Conservation (phyloP, 2,329 filamentous ascomycete species). For the Tolypocladium tundrense region DNA sequence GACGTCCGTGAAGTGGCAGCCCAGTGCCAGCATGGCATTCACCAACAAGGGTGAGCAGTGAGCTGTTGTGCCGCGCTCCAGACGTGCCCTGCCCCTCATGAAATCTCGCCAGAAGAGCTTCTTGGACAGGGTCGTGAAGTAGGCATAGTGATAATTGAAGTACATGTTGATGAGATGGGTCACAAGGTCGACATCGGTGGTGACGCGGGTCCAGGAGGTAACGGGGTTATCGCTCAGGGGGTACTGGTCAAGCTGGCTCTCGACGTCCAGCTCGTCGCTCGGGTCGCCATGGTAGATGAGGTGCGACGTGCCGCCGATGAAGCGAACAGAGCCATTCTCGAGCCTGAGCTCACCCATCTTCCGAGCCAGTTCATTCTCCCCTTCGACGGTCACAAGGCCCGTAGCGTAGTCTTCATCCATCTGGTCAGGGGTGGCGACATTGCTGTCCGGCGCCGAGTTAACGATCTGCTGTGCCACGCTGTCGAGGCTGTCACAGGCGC, state of each 20-base stretch:
- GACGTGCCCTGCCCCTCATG: conserved; percentile 52
- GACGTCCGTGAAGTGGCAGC: conserved; percentile 82
- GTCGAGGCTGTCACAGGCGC: conserved; percentile 67
- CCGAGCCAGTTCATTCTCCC: conserved; percentile 73
- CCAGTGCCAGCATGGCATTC: conserved; percentile 86
- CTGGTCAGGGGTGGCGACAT: conserved; percentile 21
- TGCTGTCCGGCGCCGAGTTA: conserved; percentile 24
- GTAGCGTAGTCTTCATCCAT: conserved; percentile 28
- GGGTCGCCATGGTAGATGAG: conserved; percentile 66
- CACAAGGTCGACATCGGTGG: conserved; percentile 66
- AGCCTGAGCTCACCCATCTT: conserved; percentile 89
- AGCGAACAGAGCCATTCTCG: conserved; percentile 79
- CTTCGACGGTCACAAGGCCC: conserved; percentile 31
- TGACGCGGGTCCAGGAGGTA: conserved; percentile 81
- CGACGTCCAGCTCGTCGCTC: conserved; percentile 23
- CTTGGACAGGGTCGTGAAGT: conserved; percentile 86
- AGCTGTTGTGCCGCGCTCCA: conserved; percentile 42
- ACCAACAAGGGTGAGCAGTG: conserved; percentile 88
- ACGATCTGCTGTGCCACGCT: conserved; percentile 42
- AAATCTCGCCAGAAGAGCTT: conserved; percentile 83
- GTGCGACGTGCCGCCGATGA: conserved; percentile 90
- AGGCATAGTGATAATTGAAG: conserved; percentile 95
- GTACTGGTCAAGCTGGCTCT: conserved; percentile 35
- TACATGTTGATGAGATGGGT: conserved; percentile 93
- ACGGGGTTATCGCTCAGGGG: conserved; percentile 55